Evolutionary conservation across 306 rosid species (phyloP).

Genomic region (Dalbergia cochinchinensis): DNA sequence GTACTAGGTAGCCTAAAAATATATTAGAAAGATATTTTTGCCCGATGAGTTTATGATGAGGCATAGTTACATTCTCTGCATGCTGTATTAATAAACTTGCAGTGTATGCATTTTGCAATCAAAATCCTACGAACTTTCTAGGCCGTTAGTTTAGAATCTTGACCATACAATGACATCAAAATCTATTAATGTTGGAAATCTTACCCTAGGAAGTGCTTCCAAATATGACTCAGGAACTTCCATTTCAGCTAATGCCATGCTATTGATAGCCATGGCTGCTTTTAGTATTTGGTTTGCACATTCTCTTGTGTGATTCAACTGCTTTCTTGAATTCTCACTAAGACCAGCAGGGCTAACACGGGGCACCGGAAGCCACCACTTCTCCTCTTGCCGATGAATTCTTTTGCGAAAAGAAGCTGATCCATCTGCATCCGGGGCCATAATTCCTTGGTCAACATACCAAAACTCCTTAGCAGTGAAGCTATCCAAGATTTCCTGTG

Average conservation of each 20-base stretch:
- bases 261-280: constrained; percentile 88
- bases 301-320: constrained; percentile 81
- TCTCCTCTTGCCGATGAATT: constrained; percentile 85
- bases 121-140: not conserved
- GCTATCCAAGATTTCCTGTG: constrained; percentile 82
- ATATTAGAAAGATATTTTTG: not conserved
- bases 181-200: not conserved
- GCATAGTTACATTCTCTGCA: not conserved
- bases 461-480: constrained; percentile 77
- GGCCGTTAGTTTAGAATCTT: not conserved
- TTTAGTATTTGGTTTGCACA: constrained; percentile 81
- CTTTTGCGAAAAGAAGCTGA: constrained; percentile 76
- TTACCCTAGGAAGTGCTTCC: constrained; percentile 88
- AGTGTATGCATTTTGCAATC: not conserved
- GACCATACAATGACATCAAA: constrained; percentile 9
- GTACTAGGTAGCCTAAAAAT: not conserved
- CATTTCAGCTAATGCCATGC: constrained; percentile 77
- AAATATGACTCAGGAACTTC: constrained; percentile 88
- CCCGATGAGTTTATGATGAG: constrained; percentile 9
- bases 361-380: constrained; percentile 99
- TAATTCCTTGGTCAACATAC: constrained; percentile 97
- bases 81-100: constrained; percentile 2
- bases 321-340: constrained; percentile 71
- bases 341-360: constrained; percentile 86
- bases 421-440: constrained; percentile 74